Evolutionary conservation across 2,329 filamentous ascomycete genomes (phyloP).

Genomic region (Colletotrichum godetiae): DNA sequence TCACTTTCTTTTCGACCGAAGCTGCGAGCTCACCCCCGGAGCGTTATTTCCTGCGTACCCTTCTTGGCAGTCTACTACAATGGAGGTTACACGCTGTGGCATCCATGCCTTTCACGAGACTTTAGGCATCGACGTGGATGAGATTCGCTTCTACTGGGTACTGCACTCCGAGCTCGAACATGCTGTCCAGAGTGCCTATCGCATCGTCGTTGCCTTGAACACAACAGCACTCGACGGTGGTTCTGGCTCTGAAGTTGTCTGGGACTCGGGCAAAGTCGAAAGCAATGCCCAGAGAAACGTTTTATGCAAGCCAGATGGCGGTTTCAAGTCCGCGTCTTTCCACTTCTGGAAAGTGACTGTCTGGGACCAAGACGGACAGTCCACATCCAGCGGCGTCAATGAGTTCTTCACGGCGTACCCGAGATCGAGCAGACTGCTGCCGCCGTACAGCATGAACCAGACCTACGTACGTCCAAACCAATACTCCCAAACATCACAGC

Average conservation of each 20-base stretch:
- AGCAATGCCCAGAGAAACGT: constrained; percentile 39
- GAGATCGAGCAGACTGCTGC: constrained; percentile 45
- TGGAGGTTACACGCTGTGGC: constrained; percentile 46
- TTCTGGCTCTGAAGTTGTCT: constrained; percentile 17
- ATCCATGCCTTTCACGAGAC: constrained; percentile 53
- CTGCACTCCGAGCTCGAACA: constrained; percentile 44
- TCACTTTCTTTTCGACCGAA: background rate
- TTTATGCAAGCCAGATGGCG: constrained; percentile 40
- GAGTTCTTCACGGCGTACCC: constrained; percentile 54
- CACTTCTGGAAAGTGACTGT: constrained; percentile 51
- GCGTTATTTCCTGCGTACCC: background rate
- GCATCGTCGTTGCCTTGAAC: constrained; percentile 28
- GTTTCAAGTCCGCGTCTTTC: constrained; percentile 48
- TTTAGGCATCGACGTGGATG: constrained; percentile 51
- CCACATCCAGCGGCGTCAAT: constrained; percentile 41
- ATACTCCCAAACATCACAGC: background rate
- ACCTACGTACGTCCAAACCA: constrained; percentile 43
- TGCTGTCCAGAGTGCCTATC: constrained; percentile 46
- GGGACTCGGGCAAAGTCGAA: constrained; percentile 37
- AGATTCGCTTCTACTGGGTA: constrained; percentile 49
- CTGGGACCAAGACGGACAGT: constrained; percentile 47
- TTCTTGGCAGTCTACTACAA: constrained; percentile 15
- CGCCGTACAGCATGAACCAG: constrained; percentile 55
- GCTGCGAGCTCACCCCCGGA: background rate
- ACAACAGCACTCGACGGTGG: background rate